Conservation (phyloP, 1,139 yeast genomes). For the Ogataea hybrid region DNA sequence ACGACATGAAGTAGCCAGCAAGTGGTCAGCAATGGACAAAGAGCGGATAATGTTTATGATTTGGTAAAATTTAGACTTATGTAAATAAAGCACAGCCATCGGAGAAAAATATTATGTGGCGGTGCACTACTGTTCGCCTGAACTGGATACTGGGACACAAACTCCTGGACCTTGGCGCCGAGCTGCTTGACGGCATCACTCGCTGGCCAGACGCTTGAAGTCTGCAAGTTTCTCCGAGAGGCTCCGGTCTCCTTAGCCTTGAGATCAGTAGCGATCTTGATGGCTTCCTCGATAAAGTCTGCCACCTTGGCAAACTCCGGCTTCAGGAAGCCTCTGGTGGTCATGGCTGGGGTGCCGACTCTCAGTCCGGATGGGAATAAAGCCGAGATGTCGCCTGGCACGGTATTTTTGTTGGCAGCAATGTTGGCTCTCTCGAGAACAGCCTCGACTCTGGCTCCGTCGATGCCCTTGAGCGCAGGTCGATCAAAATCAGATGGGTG, state of each 20-base stretch:
- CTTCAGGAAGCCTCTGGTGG: slow-evolving; percentile 87
- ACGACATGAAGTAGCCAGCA: too few species aligned
- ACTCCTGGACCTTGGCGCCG: slow-evolving; percentile 58
- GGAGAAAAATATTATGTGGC: background rate
- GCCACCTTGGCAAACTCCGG: slow-evolving; percentile 79
- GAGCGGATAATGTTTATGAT: too few species aligned
- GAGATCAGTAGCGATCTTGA: slow-evolving; percentile 58
- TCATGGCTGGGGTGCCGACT: slow-evolving; percentile 98
- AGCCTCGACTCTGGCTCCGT: slow-evolving; percentile 96
- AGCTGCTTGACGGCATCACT: slow-evolving; percentile 57
- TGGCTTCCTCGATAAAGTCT: slow-evolving; percentile 75
- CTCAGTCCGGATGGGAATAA: slow-evolving; percentile 94
- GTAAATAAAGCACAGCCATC: slow-evolving; percentile 4
- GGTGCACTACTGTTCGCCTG: slow-evolving; percentile 54
- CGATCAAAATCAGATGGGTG: slow-evolving; percentile 86
- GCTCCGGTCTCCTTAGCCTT: slow-evolving; percentile 59
- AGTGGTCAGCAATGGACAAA: too few species aligned
- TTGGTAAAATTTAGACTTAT: too few species aligned
- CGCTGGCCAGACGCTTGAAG: slow-evolving; percentile 64
- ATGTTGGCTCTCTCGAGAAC: slow-evolving; percentile 84
- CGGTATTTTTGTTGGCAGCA: slow-evolving; percentile 94
- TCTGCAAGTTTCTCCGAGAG: slow-evolving; percentile 57
- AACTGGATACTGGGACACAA: slow-evolving; percentile 72
- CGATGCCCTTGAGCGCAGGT: slow-evolving; percentile 82
- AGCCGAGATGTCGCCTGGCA: slow-evolving; percentile 95